Evolutionary conservation across 257 asterid genomes (phyloP), one percentile per base, ranked within the genome.

Genomic region (Solanum dulcamara): DNA sequence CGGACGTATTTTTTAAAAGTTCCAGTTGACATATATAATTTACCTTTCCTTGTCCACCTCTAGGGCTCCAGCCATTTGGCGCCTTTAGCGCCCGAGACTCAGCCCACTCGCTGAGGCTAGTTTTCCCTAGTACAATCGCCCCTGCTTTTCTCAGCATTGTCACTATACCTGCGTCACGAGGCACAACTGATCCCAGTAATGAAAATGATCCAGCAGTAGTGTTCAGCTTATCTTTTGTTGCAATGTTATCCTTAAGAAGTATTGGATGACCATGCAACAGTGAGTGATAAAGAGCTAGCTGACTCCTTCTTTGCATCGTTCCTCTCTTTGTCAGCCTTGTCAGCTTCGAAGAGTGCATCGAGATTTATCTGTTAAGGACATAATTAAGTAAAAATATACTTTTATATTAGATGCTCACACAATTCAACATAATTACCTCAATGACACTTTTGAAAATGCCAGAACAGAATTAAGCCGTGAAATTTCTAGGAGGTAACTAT

Each of bases 11-110:
- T 24, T 32, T 20, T 18, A 7, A 32, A 28, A 70, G 40, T 17
- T 35, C 0, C 32, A 5, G 42, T 37, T 70, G 50, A 70, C 32
- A 17, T 37, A 46, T 55, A 46, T 48, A 30, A 81, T 93, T 32
- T 26, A 92, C 96, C 91, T 86, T 85, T 81, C 93, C 92, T 86
- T 90, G 95, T 35, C 97, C 97, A 28, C 88, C 85, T 85, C 92
- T 89, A 7, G 95, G 90, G 81, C 90, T 90, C 93, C 93, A 91
- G 14, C 93, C 95, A 85, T 33, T 87, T 0, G 93, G 92, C 4
- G 88, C 37, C 4, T 10, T 22, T 6, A 44, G 20, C 10, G 91
- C 70, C 64, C 95, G 86, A 79, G 80, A 79, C 30, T 18, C 51
- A 62, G 93, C 87, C 95, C 93, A 91, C 60, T 90, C 95, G 1